Base-by-base conservation (phyloP, 2,329 filamentous ascomycete species). In the Aspergillus felis region DNA sequence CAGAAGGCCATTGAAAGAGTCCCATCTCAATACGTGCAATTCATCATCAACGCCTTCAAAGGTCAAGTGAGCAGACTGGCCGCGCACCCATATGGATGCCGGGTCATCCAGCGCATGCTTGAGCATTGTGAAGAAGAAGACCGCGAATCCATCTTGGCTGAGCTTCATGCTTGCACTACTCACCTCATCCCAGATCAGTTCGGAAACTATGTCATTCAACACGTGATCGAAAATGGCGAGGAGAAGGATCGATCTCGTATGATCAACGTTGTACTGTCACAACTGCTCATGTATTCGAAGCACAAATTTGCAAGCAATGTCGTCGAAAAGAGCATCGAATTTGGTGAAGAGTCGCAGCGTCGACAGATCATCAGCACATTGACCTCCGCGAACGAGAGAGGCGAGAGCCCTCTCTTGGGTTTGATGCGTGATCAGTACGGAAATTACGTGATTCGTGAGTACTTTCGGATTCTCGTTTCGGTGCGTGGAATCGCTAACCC, bases 241-340 rank as follows among this genome's bases (percentile, higher is more conserved):
- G 81, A 84, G 3, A 85, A 88, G 56, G 91, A 97, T 67, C 85
- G 87, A 22, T 81, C 82, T 14, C 85, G 81, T 65, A 88, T 97
- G 67, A 89, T 96, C 56, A 76, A 82, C 27, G 79, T 91, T 50
- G 88, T 97, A 62, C 87, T 87, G 62, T 80, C 81, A 12, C 84
- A 91, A 57, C 79, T 96, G 2, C 75, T 96, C 42, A 77, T 79
- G 1, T 87, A 91, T 66, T 96, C 92, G 27, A 96, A 92, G 79
- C 91, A 97, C 78, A 99, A 99, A 72, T 95, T 91, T 68, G 93
- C 94, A 0, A 97, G 92, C 68, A 97, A 99, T 66, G 93, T 99
- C 2, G 93, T 99, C 0, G 94, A 99, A 75, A 93, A 91, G 74
- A 96, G 92, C 70, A 88, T 97, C 59, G 81, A 88, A 55, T 84